Evolutionary conservation across 768 basidiomycete genomes (phyloP).

Genomic region (Leccinum rimulosum): DNA sequence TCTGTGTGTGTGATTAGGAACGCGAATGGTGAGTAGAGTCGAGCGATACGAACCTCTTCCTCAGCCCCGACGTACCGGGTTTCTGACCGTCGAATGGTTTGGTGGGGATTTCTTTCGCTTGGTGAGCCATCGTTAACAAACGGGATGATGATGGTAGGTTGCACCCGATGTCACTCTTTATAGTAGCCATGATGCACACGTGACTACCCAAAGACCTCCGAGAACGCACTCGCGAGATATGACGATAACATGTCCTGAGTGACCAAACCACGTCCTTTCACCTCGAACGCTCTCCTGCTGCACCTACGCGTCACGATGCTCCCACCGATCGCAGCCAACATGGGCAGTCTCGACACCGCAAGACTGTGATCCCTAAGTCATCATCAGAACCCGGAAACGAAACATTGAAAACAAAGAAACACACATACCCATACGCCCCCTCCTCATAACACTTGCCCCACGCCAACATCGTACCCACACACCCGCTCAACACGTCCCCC

Average conservation of each 20-base stretch:
- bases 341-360: conserved; percentile 65
- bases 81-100: conserved; percentile 93
- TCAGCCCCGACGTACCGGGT: conserved; percentile 95
- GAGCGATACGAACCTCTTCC: conserved; percentile 68
- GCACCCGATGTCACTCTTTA: not conserved
- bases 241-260: conserved; percentile 71
- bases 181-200: conserved; percentile 13
- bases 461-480: conserved; percentile 85
- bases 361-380: conserved; percentile 48
- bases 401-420: too few relatives aligned
- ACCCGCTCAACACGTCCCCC: conserved; percentile 89
- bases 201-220: conserved; percentile 57
- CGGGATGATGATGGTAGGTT: not conserved
- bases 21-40: conserved; percentile 18
- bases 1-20: conserved; percentile 40
- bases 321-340: conserved; percentile 82
- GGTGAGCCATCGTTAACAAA: conserved; percentile 37
- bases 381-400: not conserved
- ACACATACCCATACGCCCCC: conserved; percentile 68
- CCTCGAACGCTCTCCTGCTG: conserved; percentile 71
- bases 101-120: conserved; percentile 69
- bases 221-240: conserved; percentile 67
- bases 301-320: conserved; percentile 87
- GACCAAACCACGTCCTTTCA: conserved; percentile 76
- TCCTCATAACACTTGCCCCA: conserved; percentile 95